Evolutionary conservation across 306 rosid genomes (phyloP), one percentile per base, ranked within the genome.

Genomic region (Gleditsia sinensis): DNA sequence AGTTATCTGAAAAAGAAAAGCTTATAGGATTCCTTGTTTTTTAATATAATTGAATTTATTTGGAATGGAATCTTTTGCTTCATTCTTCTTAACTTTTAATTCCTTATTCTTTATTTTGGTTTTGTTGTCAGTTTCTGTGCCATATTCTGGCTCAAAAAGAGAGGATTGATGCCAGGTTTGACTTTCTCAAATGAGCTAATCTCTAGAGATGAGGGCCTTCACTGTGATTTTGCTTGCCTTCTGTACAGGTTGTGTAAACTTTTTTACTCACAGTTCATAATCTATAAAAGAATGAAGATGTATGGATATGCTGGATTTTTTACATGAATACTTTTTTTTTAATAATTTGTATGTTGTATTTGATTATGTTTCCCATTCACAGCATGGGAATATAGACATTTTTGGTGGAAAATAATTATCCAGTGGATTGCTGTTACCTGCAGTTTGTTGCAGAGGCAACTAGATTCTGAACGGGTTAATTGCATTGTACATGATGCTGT

Each of bases 141-240:
- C 87, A 93, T 93, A 78, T 93, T 93, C 75, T 93, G 98, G 98
- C 91, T 93, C 59, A 91, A 93, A 75, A 93, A 91, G 84, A 88
- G 98, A 68, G 96, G 92, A 72, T 23, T 89, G 78, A 91, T 91
- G 97, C 98, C 93, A 0, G 98, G 98, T 58, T 69, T 93, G 83
- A 87, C 97, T 63, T 93, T 91, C 83, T 91, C 97, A 67, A 93
- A 93, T 76, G 98, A 93, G 77, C 89, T 91, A 53, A 91, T 93
- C 70, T 93, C 98, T 66, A 91, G 98, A 80, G 98, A 93, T 40
- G 98, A 93, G 83, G 97, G 98, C 53, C 98, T 93, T 79, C 98
- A 91, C 73, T 93, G 98, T 77, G 97, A 89, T 77, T 91, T 91
- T 82, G 98, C 98, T 84, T 93, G 98, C 76, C 93, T 93, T 83